Evolutionary conservation across 1,284 basidiomycete species (phyloP).

Genomic region (Sporisorium iseilematis-ciliati): DNA sequence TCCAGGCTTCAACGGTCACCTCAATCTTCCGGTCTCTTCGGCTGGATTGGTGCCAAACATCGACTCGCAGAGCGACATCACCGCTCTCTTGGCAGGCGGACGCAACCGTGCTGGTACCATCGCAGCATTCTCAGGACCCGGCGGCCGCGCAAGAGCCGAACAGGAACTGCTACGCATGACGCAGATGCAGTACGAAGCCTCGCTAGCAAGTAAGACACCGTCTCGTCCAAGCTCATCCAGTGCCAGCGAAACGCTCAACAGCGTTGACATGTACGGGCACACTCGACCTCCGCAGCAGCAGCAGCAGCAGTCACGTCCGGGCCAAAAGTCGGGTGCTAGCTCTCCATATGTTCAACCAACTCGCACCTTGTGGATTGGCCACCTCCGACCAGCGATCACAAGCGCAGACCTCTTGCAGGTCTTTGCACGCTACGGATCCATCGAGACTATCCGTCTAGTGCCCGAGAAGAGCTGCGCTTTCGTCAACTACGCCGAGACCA

Average conservation of each 20-base stretch:
- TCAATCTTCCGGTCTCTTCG: conserved; percentile 9
- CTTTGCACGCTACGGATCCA: conserved; percentile 94
- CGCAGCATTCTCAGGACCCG: conserved; percentile 62
- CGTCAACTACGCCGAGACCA: conserved; percentile 95
- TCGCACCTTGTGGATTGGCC: conserved; percentile 96
- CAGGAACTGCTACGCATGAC: conserved; percentile 59
- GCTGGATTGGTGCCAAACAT: neutral
- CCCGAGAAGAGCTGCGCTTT: conserved; percentile 99
- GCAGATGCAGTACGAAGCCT: conserved; percentile 33
- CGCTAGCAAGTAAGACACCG: conserved; percentile 2
- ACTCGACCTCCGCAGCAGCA: conserved; percentile 21
- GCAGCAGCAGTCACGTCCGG: conserved; percentile 4
- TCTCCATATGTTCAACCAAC: conserved; percentile 77
- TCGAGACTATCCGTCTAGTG: conserved; percentile 90
- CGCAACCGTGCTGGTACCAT: conserved; percentile 64
- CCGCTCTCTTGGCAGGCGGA: conserved; percentile 27
- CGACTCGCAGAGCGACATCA: conserved; percentile 23
- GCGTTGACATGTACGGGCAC: conserved; percentile 13
- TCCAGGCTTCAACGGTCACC: conserved; percentile 1
- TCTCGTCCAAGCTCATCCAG: conserved; percentile 31
- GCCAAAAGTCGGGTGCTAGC: conserved; percentile 71
- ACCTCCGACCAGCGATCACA: conserved; percentile 90
- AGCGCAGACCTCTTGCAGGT: conserved; percentile 93
- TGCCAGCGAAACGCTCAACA: conserved; percentile 15
- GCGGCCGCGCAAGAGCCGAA: conserved; percentile 58